phyloP scores from a whole-genome alignment of 768 basidiomycete species.

The Panus rudis region DNA sequence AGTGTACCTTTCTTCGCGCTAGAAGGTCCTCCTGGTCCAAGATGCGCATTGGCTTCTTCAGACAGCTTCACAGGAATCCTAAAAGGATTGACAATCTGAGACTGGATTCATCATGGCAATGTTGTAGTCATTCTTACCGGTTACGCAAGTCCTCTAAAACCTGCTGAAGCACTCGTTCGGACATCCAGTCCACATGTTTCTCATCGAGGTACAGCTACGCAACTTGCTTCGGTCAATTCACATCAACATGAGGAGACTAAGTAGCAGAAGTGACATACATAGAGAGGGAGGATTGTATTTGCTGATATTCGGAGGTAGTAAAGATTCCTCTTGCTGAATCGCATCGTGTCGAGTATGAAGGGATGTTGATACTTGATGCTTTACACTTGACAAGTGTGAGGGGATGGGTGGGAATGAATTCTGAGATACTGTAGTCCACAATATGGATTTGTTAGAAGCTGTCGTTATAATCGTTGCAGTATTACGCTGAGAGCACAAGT shows the following conservation, averaged over 20 bases:
- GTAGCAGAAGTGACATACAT: slow-evolving; percentile 36
- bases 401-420: too few relatives aligned
- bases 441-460: too few relatives aligned
- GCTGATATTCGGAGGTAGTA: slow-evolving; percentile 80
- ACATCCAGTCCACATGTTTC: slow-evolving; percentile 87
- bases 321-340: slow-evolving; percentile 65
- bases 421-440: too few relatives aligned
- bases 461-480: too few relatives aligned
- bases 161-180: slow-evolving; percentile 69
- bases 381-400: too few relatives aligned
- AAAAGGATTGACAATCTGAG: slow-evolving; percentile 4
- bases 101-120: background rate
- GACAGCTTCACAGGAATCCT: slow-evolving; percentile 65
- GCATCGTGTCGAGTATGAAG: slow-evolving; percentile 48
- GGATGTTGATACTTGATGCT: too few relatives aligned
- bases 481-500: too few relatives aligned
- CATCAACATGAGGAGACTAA: background rate
- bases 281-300: slow-evolving; percentile 68
- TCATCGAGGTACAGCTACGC: slow-evolving; percentile 79
- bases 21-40: slow-evolving; percentile 33
- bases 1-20: slow-evolving; percentile 62
- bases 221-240: background rate
- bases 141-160: slow-evolving; percentile 77
- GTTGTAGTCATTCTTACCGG: slow-evolving; percentile 37
- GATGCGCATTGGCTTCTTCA: slow-evolving; percentile 44